Evolutionary conservation across 768 basidiomycete species (phyloP).

Genomic region (Naganishia antarctica): DNA sequence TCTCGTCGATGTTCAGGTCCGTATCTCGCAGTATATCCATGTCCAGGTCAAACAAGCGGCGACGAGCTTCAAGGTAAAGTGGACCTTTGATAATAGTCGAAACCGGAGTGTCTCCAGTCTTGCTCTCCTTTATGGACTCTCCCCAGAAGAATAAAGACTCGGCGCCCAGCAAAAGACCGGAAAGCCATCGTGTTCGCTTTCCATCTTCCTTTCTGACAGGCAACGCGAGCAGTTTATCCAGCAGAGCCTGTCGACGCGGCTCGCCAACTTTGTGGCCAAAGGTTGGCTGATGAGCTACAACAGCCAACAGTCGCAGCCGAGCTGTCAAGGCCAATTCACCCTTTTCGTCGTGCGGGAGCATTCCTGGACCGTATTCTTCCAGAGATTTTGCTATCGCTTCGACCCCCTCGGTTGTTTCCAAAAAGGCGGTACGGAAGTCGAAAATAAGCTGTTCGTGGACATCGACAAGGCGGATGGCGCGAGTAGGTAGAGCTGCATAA

Average conservation of each 20-base stretch:
- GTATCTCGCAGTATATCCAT: slow-evolving; percentile 64
- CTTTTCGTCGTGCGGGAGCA: background rate
- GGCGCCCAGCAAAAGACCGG: slow-evolving; percentile 74
- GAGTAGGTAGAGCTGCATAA: slow-evolving; percentile 61
- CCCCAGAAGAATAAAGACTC: slow-evolving; percentile 74
- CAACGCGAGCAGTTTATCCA: slow-evolving; percentile 14
- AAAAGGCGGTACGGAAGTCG: slow-evolving; percentile 77
- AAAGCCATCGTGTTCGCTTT: slow-evolving; percentile 74
- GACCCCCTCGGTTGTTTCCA: slow-evolving; percentile 61
- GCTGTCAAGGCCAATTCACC: slow-evolving; percentile 56
- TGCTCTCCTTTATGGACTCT: slow-evolving; percentile 64
- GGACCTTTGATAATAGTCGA: slow-evolving; percentile 56
- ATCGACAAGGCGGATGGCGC: slow-evolving; percentile 74
- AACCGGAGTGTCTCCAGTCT: slow-evolving; percentile 54
- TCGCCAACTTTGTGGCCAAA: slow-evolving; percentile 38
- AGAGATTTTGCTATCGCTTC: slow-evolving; percentile 72
- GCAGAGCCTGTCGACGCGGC: background rate
- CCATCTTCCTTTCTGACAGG: slow-evolving; percentile 13
- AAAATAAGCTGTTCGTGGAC: slow-evolving; percentile 82
- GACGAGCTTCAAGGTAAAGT: slow-evolving; percentile 59
- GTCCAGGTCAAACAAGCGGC: slow-evolving; percentile 69
- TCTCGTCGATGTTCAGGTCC: slow-evolving; percentile 69
- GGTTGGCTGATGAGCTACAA: slow-evolving; percentile 71
- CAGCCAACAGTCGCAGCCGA: slow-evolving; percentile 75
- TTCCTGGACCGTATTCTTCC: slow-evolving; percentile 54